These are phyloP conservation scores for Viola odorata DNA, from an alignment of 345 rosid species.

Conservation along the genomic window DNA sequence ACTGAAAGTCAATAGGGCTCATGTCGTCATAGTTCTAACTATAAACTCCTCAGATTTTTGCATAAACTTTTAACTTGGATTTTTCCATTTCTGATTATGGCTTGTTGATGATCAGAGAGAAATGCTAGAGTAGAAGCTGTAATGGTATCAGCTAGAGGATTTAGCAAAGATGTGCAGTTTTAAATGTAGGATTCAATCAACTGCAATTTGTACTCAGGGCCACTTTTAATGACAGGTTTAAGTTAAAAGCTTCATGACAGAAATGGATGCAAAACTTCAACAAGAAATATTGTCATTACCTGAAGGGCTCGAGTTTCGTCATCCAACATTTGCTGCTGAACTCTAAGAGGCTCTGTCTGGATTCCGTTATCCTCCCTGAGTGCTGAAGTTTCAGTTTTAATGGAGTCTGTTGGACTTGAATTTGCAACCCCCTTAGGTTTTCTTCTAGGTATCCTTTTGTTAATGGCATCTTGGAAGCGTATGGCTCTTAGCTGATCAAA, in stretches of 20 bases:
- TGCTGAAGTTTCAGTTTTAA: slow-evolving; percentile 32
- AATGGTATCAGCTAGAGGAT: too few species aligned
- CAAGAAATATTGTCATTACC: slow-evolving; percentile 35
- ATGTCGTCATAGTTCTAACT: too few species aligned
- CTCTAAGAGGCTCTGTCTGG: slow-evolving; percentile 47
- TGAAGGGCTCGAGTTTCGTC: slow-evolving; percentile 92
- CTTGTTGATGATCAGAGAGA: too few species aligned
- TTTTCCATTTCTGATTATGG: too few species aligned
- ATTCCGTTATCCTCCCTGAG: slow-evolving; percentile 39
- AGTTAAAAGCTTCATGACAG: background rate
- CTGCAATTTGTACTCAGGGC: background rate
- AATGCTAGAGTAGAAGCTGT: too few species aligned
- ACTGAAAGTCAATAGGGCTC: too few species aligned
- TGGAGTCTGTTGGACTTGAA: slow-evolving; percentile 37
- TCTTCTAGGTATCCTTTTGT: slow-evolving; percentile 69
- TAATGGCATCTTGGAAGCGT: slow-evolving; percentile 88
- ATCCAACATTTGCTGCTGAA: slow-evolving; percentile 72
- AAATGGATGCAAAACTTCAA: background rate
- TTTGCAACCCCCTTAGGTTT: slow-evolving; percentile 40
- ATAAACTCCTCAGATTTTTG: too few species aligned
- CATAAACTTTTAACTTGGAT: too few species aligned
- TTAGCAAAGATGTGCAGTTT: background rate
- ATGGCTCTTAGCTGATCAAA: slow-evolving; percentile 84
- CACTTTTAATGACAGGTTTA: background rate
- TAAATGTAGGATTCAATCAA: background rate